phyloP scores from a whole-genome alignment of 1,284 basidiomycete species.

The Pisolithus thermaeus region DNA sequence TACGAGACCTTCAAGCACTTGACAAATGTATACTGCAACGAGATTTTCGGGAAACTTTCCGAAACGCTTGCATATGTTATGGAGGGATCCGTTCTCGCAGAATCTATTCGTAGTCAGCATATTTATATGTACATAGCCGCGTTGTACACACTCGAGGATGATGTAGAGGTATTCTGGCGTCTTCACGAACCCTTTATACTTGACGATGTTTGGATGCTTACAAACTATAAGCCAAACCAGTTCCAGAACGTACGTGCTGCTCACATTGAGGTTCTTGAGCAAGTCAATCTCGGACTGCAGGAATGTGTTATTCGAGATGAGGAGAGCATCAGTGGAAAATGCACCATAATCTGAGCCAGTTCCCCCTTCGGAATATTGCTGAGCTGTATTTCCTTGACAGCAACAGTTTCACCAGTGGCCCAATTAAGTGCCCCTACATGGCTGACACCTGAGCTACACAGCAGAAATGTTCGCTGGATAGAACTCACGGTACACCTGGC shows the following conservation, averaged over 20 bases:
- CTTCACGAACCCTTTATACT: conserved; percentile 97
- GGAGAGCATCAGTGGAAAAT: conserved; percentile 22
- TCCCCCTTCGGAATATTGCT: conserved; percentile 90
- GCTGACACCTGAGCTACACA: conserved; percentile 1
- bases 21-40: conserved; percentile 94
- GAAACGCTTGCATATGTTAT: conserved; percentile 93
- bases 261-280: conserved; percentile 91
- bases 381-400: conserved; percentile 92
- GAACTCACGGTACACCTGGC: conserved; percentile 84
- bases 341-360: conserved; percentile 94
- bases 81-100: conserved; percentile 96
- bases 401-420: conserved; percentile 93
- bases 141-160: conserved; percentile 71
- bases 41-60: conserved; percentile 97
- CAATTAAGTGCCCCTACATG: conserved; percentile 84
- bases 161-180: conserved; percentile 93
- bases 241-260: conserved; percentile 13
- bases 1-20: conserved; percentile 87
- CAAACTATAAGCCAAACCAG: conserved; percentile 5
- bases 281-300: conserved; percentile 91
- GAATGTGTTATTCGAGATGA: conserved; percentile 9
- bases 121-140: conserved; percentile 3
- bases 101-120: conserved; percentile 47
- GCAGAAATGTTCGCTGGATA: not conserved
- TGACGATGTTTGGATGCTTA: conserved; percentile 92